Conservation (phyloP, 768 basidiomycete genomes). For the Rhizopogon vesiculosus region DNA sequence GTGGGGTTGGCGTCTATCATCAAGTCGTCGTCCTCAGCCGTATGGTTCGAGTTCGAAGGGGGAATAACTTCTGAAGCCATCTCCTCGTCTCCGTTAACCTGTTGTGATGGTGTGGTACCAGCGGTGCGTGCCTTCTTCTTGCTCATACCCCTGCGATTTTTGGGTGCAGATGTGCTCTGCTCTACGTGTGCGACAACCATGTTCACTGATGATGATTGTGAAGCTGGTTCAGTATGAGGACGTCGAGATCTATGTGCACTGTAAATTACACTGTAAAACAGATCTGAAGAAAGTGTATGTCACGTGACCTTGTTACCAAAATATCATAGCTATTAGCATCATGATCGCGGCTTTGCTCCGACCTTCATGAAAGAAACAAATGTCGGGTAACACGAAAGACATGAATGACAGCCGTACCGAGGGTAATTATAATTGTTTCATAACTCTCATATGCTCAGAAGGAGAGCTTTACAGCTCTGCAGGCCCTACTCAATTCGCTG, state of each 20-base stretch:
- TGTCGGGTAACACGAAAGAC: constrained; percentile 14
- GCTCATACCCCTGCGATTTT: constrained; percentile 38
- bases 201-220: constrained; percentile 8
- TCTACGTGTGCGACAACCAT: constrained; percentile 40
- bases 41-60: constrained; percentile 1
- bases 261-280: too few relatives aligned
- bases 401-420: constrained; percentile 28
- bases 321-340: not conserved
- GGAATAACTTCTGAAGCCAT: constrained; percentile 20
- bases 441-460: constrained; percentile 7
- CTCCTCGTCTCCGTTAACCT: constrained; percentile 23
- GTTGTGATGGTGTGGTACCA: constrained; percentile 10
- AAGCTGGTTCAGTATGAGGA: not conserved
- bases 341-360: constrained; percentile 11
- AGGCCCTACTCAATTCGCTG: constrained; percentile 34
- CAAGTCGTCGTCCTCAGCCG: constrained; percentile 53
- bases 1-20: constrained; percentile 53
- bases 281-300: not conserved
- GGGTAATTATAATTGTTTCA: constrained; percentile 21
- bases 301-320: constrained; percentile 12
- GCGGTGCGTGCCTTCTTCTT: constrained; percentile 31
- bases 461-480: constrained; percentile 28
- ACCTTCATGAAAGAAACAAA: constrained; percentile 4
- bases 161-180: constrained; percentile 27
- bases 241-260: not conserved